Evolutionary conservation across 2,329 filamentous ascomycete species (phyloP).

Genomic region (Trematosphaeria pertusa): DNA sequence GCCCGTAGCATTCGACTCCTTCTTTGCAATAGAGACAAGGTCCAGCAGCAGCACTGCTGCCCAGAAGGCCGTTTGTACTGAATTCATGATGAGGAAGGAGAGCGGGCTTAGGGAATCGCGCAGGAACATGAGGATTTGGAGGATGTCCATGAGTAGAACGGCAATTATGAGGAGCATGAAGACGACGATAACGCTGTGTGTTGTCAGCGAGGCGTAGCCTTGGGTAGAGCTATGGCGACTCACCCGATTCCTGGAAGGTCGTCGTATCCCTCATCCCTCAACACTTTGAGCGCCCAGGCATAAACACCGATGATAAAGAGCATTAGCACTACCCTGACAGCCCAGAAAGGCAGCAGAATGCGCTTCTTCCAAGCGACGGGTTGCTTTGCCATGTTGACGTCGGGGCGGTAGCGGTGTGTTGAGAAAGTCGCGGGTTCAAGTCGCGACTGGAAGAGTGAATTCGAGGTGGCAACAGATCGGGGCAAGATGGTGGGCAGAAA

Average conservation of each 20-base stretch:
- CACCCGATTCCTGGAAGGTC: too few relatives aligned
- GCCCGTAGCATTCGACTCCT: slow-evolving; percentile 24
- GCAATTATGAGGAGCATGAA: slow-evolving; percentile 42
- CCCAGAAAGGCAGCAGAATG: slow-evolving; percentile 47
- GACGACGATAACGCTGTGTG: slow-evolving; percentile 34
- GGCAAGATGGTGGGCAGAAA: too few relatives aligned
- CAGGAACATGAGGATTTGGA: slow-evolving; percentile 44
- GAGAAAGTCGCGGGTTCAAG: too few relatives aligned
- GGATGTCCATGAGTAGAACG: slow-evolving; percentile 44
- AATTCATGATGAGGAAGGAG: slow-evolving; percentile 46
- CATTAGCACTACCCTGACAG: slow-evolving; percentile 41
- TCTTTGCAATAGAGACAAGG: slow-evolving; percentile 31
- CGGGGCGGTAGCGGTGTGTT: not conserved
- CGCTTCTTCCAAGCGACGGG: slow-evolving; percentile 46
- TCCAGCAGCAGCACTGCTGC: slow-evolving; percentile 39
- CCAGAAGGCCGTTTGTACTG: slow-evolving; percentile 46
- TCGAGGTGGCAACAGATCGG: too few relatives aligned
- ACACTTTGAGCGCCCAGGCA: slow-evolving; percentile 26
- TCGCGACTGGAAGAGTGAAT: too few relatives aligned
- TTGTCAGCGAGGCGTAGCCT: slow-evolving; percentile 23
- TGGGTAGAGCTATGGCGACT: slow-evolving; percentile 1
- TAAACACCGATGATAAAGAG: slow-evolving; percentile 41
- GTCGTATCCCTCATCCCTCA: too few relatives aligned
- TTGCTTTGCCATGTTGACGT: slow-evolving; percentile 29
- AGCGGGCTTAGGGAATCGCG: slow-evolving; percentile 39